Evolutionary conservation across 345 rosid species (phyloP).

Genomic region (Acer negundo): DNA sequence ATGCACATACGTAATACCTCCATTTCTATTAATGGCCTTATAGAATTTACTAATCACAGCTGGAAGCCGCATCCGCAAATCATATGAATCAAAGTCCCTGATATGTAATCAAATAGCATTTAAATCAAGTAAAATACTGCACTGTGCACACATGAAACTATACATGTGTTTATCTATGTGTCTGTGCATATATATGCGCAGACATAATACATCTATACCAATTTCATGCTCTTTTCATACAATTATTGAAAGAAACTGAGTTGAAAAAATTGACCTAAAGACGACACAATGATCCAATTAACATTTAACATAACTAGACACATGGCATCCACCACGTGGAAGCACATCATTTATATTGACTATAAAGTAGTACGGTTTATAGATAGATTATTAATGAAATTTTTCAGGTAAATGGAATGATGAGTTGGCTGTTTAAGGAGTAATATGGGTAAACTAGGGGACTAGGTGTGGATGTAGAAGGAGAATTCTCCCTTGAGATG

Average conservation of each 20-base stretch:
- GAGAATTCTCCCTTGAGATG: not conserved
- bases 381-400: no score
- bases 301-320: not conserved
- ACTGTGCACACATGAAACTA: not conserved
- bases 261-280: not conserved
- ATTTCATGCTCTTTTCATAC: not conserved
- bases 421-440: not conserved
- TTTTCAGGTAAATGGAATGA: not conserved
- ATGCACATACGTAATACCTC: conserved; percentile 88
- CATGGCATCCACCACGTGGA: not conserved
- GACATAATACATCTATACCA: not conserved
- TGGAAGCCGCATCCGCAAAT: conserved; percentile 91
- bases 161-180: not conserved
- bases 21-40: conserved; percentile 74
- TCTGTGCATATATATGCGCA: not conserved
- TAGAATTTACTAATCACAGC: conserved; percentile 70
- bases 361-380: not conserved
- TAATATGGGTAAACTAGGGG: not conserved
- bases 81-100: conserved; percentile 98
- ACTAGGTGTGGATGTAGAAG: not conserved
- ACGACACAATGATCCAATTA: not conserved
- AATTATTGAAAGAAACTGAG: not conserved
- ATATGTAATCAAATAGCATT: conserved; percentile 27
- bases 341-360: conserved; percentile 2
- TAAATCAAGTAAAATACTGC: conserved; percentile 7